These are phyloP conservation scores for Aureobasidium musti DNA, from an alignment of 2,329 filamentous ascomycete genomes.

Conservation along the genomic window DNA sequence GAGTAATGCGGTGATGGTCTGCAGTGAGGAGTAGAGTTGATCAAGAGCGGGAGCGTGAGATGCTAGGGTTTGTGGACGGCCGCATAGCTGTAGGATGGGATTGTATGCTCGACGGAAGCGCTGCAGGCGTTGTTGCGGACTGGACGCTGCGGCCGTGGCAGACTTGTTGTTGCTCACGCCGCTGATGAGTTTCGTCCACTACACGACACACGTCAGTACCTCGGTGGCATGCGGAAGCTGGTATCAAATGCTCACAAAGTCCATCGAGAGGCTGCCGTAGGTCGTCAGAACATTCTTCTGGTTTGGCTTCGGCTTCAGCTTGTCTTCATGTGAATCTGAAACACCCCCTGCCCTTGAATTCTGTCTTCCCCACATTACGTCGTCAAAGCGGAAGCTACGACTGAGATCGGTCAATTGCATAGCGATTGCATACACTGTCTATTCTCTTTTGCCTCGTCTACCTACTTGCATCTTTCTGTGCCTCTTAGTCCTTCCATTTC, in stretches of 20 bases:
- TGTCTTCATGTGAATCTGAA: constrained; percentile 20
- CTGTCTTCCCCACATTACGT: neutral
- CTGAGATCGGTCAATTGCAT: constrained; percentile 6
- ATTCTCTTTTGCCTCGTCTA: neutral
- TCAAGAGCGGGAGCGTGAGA: constrained; percentile 55
- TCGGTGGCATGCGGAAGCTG: neutral
- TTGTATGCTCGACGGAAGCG: constrained; percentile 64
- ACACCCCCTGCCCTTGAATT: neutral
- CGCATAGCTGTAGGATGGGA: constrained; percentile 63
- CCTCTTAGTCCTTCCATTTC: neutral
- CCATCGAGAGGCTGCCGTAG: constrained; percentile 24
- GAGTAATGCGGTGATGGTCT: constrained; percentile 66
- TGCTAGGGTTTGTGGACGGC: constrained; percentile 55
- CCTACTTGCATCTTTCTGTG: too few species aligned
- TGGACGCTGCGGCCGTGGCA: constrained; percentile 49
- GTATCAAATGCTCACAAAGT: constrained; percentile 29
- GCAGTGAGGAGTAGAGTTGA: constrained; percentile 56
- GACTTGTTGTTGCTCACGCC: constrained; percentile 55
- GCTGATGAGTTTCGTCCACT: constrained; percentile 65
- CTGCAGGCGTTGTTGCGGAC: constrained; percentile 61
- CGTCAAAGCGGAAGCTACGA: too few species aligned
- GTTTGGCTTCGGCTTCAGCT: neutral
- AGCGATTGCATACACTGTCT: neutral
- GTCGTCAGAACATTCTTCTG: neutral
- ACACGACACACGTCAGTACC: constrained; percentile 23